Percentiles rank a stretch among this genome's conserved stretches.
Evolutionary conservation across 163 green algal genomes (phyloP).

Genomic region (Prototheca wickerhamii): DNA sequence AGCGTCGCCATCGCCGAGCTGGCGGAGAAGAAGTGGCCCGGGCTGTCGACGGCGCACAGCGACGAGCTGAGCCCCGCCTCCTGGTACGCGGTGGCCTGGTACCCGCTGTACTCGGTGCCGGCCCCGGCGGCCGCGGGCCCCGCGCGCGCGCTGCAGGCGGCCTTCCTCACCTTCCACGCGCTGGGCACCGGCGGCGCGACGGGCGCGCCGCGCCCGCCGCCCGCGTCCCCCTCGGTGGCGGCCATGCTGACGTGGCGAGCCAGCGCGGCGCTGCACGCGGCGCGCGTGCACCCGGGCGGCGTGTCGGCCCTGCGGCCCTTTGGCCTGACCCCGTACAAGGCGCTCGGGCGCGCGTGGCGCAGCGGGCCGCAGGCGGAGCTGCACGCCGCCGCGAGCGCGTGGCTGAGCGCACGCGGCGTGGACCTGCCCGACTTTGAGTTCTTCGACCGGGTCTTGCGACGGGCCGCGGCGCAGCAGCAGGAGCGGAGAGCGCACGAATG

Average conservation of each 20-base stretch:
- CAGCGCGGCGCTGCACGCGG: not conserved
- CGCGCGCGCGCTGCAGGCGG: slow-evolving; percentile 16
- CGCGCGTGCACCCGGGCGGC: not conserved
- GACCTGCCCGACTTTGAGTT: slow-evolving; percentile 20
- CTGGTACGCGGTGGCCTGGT: slow-evolving; percentile 24
- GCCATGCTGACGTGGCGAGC: not conserved
- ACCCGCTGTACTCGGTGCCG: slow-evolving; percentile 18
- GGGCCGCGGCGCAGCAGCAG: not conserved
- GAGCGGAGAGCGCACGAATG: not conserved
- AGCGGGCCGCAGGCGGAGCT: slow-evolving; percentile 13
- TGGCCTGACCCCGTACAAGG: slow-evolving; percentile 23
- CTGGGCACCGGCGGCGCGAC: not conserved
- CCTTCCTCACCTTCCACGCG: slow-evolving; percentile 24
- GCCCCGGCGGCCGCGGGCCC: slow-evolving; percentile 4
- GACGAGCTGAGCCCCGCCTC: slow-evolving; percentile 16
- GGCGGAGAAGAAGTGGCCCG: not conserved
- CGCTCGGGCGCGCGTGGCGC: slow-evolving; percentile 8
- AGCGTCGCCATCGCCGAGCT: slow-evolving; percentile 6
- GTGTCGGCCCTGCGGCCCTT: slow-evolving; percentile 17
- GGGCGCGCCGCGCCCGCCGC: not conserved
- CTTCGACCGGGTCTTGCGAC: slow-evolving; percentile 4
- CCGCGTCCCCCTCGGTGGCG: not conserved
- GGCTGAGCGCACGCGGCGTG: slow-evolving; percentile 14
- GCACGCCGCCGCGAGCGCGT: slow-evolving; percentile 7
- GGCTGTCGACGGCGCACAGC: slow-evolving; percentile 8